Percentiles rank a stretch among this genome's conserved stretches.
Evolutionary conservation across 441 rosid genomes (phyloP).

Genomic region (Breynia disticha): DNA sequence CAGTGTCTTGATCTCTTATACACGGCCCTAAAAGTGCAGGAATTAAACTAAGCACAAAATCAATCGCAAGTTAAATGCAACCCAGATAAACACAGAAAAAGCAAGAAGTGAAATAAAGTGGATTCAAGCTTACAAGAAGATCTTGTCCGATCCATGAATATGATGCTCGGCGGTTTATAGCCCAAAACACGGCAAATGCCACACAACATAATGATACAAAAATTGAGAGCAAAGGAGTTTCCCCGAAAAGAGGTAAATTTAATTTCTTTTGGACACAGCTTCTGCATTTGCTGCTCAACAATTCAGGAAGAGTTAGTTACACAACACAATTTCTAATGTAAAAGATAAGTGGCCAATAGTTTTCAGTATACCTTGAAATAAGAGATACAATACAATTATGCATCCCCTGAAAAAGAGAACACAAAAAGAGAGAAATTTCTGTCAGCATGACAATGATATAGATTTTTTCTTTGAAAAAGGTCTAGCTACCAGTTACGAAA

Average conservation of each 20-base stretch:
- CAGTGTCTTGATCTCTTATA: too few relatives aligned
- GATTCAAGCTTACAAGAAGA: conserved; percentile 63
- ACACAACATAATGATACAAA: conserved; percentile 47
- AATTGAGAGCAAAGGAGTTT: conserved; percentile 52
- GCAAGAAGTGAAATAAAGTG: too few relatives aligned
- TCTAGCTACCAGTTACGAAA: too few relatives aligned
- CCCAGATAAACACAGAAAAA: neutral
- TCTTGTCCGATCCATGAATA: conserved; percentile 95
- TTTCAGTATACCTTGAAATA: conserved; percentile 47
- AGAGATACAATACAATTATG: conserved; percentile 64
- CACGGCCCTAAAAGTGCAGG: too few relatives aligned
- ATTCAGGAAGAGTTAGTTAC: conserved; percentile 9
- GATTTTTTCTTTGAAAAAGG: neutral
- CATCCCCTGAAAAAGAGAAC: conserved; percentile 65
- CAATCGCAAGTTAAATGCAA: neutral
- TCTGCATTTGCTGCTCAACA: conserved; percentile 50
- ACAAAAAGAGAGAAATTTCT: conserved; percentile 10
- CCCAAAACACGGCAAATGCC: conserved; percentile 69
- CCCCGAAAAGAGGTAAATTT: conserved; percentile 58
- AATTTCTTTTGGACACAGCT: conserved; percentile 47
- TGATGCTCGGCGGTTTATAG: conserved; percentile 46
- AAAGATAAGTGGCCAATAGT: conserved; percentile 1
- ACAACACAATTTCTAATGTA: conserved; percentile 10
- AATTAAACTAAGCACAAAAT: too few relatives aligned
- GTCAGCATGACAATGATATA: conserved; percentile 10